Conservation (phyloP, 805 yeast genomes). For the Metahyphopichia silvanorum region DNA sequence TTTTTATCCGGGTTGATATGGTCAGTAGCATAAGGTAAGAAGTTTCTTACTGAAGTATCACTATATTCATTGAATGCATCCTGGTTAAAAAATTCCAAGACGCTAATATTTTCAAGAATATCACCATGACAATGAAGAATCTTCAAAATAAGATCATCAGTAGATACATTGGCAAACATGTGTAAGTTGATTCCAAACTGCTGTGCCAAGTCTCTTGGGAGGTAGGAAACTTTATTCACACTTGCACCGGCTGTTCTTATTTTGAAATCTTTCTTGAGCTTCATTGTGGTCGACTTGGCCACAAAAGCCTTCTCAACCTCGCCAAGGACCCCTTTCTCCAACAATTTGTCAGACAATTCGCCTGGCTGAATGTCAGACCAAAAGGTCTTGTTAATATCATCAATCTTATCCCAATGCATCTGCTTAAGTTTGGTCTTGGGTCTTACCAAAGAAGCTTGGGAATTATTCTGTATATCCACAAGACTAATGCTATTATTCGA, state of each 20-base stretch:
- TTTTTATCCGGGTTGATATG: conserved; percentile 46
- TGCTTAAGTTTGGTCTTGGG: conserved; percentile 84
- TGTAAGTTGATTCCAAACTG: conserved; percentile 94
- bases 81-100: conserved; percentile 79
- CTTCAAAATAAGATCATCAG: conserved; percentile 63
- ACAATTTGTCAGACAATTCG: conserved; percentile 57
- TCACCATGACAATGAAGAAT: conserved; percentile 75
- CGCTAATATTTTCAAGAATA: conserved; percentile 63
- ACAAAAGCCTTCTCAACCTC: conserved; percentile 87
- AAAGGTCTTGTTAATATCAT: conserved; percentile 77
- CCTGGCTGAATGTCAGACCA: conserved; percentile 72
- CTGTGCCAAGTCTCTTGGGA: conserved; percentile 85
- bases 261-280: conserved; percentile 19
- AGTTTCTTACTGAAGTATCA: conserved; percentile 62
- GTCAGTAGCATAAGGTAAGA: conserved; percentile 78
- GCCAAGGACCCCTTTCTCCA: conserved; percentile 73
- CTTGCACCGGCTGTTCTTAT: conserved; percentile 27
- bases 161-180: conserved; percentile 59
- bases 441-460: conserved; percentile 20
- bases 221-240: conserved; percentile 55
- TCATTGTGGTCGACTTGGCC: conserved; percentile 58
- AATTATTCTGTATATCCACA: conserved; percentile 1
- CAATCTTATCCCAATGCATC: conserved; percentile 95
- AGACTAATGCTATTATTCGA: background rate
- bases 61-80: conserved; percentile 76